A percentile compares a stretch with the other conserved stretches of the same genome.
phyloP scores from a whole-genome alignment of 345 rosid genomes.

The Euphorbia peplus region DNA sequence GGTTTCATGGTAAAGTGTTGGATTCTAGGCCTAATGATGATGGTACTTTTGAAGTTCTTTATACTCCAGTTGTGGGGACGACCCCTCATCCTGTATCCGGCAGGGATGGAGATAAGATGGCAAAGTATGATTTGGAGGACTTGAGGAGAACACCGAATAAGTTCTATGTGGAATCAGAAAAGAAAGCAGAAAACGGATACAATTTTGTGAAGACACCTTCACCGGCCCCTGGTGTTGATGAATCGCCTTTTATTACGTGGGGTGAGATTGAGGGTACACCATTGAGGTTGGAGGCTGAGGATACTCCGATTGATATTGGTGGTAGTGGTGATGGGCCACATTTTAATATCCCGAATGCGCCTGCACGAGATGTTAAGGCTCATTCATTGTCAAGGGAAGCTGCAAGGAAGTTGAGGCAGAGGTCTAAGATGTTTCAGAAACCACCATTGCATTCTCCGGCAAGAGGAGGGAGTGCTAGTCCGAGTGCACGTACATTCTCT shows the following conservation, averaged over 20 bases:
- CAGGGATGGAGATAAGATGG: constrained; percentile 69
- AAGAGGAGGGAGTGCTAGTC: constrained; percentile 96
- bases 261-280: constrained; percentile 99
- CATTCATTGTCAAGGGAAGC: constrained; percentile 89
- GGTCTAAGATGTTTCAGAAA: constrained; percentile 78
- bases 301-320: constrained; percentile 86
- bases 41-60: constrained; percentile 74
- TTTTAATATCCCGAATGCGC: constrained; percentile 73
- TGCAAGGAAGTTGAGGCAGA: constrained; percentile 71
- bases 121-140: constrained; percentile 88
- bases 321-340: constrained; percentile 82
- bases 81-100: constrained; percentile 60
- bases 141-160: constrained; percentile 77
- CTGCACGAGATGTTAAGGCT: constrained; percentile 73
- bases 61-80: constrained; percentile 71
- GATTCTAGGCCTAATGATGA: constrained; percentile 82
- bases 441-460: constrained; percentile 89
- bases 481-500: constrained; percentile 67
- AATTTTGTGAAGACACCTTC: constrained; percentile 90
- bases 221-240: constrained; percentile 90
- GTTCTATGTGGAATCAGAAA: constrained; percentile 70
- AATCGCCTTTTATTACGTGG: constrained; percentile 93
- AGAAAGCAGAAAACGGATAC: constrained; percentile 82
- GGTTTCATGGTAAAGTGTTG: constrained; percentile 84
- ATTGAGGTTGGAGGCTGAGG: constrained; percentile 78